Conservation (phyloP, 768 basidiomycete genomes). For the Russula earlei region DNA sequence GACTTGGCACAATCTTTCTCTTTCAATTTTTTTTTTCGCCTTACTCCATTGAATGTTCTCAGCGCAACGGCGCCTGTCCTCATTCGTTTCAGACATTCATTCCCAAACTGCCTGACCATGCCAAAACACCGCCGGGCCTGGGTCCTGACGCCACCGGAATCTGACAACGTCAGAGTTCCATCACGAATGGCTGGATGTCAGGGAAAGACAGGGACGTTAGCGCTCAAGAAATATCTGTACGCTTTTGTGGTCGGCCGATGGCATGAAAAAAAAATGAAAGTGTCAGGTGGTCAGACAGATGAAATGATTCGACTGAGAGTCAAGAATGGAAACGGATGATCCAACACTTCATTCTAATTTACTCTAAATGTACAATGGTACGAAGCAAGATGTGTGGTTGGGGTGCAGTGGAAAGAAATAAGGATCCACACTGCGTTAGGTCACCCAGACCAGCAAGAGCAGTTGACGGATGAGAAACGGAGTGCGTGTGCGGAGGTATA, state of each 20-base stretch:
- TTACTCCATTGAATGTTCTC: background rate
- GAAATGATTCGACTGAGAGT: background rate
- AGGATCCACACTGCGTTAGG: background rate
- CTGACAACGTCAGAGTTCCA: background rate
- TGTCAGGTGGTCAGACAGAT: background rate
- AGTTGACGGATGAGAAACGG: background rate
- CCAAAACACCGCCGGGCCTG: background rate
- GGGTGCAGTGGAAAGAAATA: background rate
- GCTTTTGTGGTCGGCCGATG: background rate
- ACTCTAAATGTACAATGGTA: constrained; percentile 12
- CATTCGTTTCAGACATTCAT: background rate
- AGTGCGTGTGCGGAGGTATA: constrained; percentile 9
- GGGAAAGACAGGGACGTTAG: background rate
- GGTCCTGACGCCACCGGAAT: background rate
- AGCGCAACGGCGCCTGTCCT: background rate
- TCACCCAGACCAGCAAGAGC: background rate
- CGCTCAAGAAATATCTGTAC: constrained; percentile 5
- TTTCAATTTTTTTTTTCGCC: background rate
- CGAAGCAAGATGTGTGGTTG: constrained; percentile 4
- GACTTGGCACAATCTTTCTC: background rate
- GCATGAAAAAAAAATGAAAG: background rate
- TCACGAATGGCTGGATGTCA: background rate
- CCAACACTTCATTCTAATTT: constrained; percentile 4
- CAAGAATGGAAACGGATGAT: background rate
- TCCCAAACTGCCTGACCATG: background rate